Percentiles rank a stretch among this genome's conserved stretches.
These are phyloP conservation scores for Leccinum imitatum DNA, from an alignment of 768 basidiomycete genomes.

Conservation along the genomic window DNA sequence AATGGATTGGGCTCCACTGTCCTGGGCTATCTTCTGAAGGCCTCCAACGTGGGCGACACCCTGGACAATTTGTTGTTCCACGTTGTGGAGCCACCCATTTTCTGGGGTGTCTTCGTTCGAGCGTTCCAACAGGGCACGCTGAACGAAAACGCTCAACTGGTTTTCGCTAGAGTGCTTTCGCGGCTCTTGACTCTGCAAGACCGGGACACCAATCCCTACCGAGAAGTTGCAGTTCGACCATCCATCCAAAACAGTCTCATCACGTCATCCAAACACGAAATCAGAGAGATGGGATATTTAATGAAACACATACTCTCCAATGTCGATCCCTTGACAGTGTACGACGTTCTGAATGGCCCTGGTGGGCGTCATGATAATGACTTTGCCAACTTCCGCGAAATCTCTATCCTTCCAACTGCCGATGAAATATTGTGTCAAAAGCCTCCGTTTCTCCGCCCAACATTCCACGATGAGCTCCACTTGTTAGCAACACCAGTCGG, in stretches of 20 bases:
- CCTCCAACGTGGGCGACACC: conserved; percentile 41
- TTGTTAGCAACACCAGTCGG: conserved; percentile 34
- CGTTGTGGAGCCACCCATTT: conserved; percentile 51
- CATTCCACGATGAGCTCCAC: conserved; percentile 20
- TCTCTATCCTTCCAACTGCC: conserved; percentile 61
- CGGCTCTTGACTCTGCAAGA: conserved; percentile 43
- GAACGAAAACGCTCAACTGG: conserved; percentile 34
- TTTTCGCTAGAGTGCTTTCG: conserved; percentile 49
- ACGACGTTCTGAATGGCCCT: conserved; percentile 33
- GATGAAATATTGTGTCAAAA: conserved; percentile 52
- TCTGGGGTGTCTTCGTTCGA: conserved; percentile 41
- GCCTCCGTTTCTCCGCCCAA: conserved; percentile 48
- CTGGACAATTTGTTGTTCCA: conserved; percentile 40
- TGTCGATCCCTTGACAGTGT: conserved; percentile 13
- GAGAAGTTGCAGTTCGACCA: conserved; percentile 34
- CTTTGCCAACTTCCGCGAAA: conserved; percentile 52
- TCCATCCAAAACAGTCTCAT: conserved; percentile 25
- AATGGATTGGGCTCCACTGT: conserved; percentile 35
- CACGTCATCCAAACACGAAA: conserved; percentile 24
- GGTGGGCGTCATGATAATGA: conserved; percentile 76
- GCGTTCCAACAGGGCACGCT: conserved; percentile 36
- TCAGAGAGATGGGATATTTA: conserved; percentile 36
- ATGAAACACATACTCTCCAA: conserved; percentile 40
- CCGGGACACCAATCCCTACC: conserved; percentile 36
- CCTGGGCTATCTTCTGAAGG: conserved; percentile 38